Evolutionary conservation across 2,329 filamentous ascomycete species (phyloP).

Genomic region (Alternaria triticina): DNA sequence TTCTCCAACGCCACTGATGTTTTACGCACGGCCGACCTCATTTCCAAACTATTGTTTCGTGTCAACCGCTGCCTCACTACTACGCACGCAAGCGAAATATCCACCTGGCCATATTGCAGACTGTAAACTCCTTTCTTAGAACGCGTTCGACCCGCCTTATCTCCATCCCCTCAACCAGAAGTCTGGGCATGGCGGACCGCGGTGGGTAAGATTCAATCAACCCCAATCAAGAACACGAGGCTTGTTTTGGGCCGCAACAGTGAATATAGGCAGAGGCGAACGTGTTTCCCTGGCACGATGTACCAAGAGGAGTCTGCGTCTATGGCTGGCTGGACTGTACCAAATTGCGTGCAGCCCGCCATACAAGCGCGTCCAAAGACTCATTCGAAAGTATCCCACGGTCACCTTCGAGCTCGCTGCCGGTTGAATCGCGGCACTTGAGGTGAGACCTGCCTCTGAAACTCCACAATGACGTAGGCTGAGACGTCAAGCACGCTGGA

Average conservation of each 20-base stretch:
- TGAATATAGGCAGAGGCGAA: slow-evolving; percentile 13
- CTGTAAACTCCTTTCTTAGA: slow-evolving; percentile 2
- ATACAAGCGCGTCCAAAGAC: not conserved
- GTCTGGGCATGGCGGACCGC: slow-evolving; percentile 21
- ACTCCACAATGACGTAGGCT: not conserved
- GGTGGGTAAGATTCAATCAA: slow-evolving; percentile 25
- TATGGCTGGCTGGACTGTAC: not conserved
- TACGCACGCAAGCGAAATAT: not conserved
- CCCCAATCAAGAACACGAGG: slow-evolving; percentile 28
- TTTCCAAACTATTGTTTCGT: slow-evolving; percentile 34
- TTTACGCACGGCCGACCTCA: slow-evolving; percentile 7
- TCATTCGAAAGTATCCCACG: not conserved
- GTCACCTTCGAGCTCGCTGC: not conserved
- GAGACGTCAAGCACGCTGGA: not conserved
- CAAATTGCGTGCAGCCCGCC: not conserved
- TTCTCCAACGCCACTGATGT: slow-evolving; percentile 13
- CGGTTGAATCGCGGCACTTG: not conserved
- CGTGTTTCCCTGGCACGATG: not conserved
- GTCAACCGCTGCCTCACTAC: slow-evolving; percentile 2
- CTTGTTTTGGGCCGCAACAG: slow-evolving; percentile 3
- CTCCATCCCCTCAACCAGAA: not conserved
- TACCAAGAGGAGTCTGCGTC: not conserved
- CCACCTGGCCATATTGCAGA: not conserved
- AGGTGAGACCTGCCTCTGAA: not conserved
- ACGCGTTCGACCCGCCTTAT: slow-evolving; percentile 12